Base-by-base conservation (phyloP, 306 rosid species). In the Inga oerstediana region DNA sequence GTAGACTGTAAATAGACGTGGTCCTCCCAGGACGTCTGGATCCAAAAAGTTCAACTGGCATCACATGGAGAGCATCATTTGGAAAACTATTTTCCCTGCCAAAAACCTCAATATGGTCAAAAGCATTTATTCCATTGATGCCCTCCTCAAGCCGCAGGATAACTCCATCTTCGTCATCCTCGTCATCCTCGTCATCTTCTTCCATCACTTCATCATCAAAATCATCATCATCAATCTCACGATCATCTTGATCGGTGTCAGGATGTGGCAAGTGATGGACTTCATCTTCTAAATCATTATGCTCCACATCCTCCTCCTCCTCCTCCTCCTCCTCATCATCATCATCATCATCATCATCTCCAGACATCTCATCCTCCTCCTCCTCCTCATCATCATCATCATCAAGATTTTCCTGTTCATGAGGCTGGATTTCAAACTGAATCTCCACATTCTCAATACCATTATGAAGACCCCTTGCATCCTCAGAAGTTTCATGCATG, bases 91-190 rank as follows among this genome's bases (percentile, higher is more conserved):
- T 88, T 59, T 92, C 99, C 85, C 99, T 97, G 34, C 99, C 95
- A 85, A 97, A 86, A 75, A 97, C 98, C 85, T 97, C 99, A 86
- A 97, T 91, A 81, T 90, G 99, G 84, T 97, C 99, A 84, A 97
- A 90, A 59, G 94, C 98, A 88, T 97, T 94, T 83, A 97, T 94
- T 85, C 99, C 99, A 88, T 94, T 97, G 71, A 97, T 97, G 72
- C 99, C 98, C 89, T 97, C 99, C 87, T 97, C 99, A 67, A 97
- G 91, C 84, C 99, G 88, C 74, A 97, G 77, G 78, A 97, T 94
- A 78, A 97, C 98, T 79, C 98, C 98, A 87, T 96, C 99, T 65
- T 97, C 99, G 56, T 96, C 99, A 82, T 96, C 99, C 77, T 96
- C 99, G 0, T 97, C 99, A 41, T 97, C 98, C n/a, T 97, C 99